phyloP scores from a whole-genome alignment of 352 stramenopile species.

The Pythium biforme region DNA sequence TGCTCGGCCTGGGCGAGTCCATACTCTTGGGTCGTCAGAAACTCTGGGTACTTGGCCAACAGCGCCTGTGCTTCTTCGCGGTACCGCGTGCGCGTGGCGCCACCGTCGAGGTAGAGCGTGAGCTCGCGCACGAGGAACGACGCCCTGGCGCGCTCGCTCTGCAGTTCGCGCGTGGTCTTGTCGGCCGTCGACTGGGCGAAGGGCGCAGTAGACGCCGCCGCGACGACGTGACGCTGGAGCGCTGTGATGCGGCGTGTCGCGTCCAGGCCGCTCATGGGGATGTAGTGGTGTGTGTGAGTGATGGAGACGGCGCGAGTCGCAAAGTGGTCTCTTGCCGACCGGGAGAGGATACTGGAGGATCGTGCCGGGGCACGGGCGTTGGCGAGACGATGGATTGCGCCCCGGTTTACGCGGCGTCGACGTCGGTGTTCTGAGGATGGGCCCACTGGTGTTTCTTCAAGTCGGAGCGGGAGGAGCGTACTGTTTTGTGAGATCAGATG shows the following conservation, averaged over 20 bases:
- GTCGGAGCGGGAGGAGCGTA: too few relatives aligned
- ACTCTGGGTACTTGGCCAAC: conserved; percentile 46
- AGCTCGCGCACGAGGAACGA: conserved; percentile 56
- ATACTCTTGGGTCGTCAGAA: conserved; percentile 42
- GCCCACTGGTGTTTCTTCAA: background rate
- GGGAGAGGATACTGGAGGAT: background rate
- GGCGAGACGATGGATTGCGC: background rate
- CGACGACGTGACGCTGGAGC: conserved; percentile 48
- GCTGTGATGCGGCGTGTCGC: conserved; percentile 41
- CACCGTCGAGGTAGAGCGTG: conserved; percentile 63
- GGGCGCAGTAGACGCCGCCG: conserved; percentile 17
- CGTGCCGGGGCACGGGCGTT: too few relatives aligned
- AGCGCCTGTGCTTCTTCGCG: conserved; percentile 53
- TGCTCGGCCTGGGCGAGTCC: conserved; percentile 50
- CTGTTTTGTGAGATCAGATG: too few relatives aligned
- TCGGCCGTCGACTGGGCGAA: conserved; percentile 44
- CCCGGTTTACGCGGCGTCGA: background rate
- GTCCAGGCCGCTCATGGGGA: background rate
- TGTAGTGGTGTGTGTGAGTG: background rate
- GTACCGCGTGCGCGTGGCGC: conserved; percentile 38
- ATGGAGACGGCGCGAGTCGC: too few relatives aligned
- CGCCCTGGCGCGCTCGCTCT: conserved; percentile 41
- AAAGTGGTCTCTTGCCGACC: too few relatives aligned
- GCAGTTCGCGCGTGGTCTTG: conserved; percentile 44
- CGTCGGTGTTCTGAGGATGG: background rate